Conservation (phyloP, 1,284 basidiomycete species). For the Cutaneotrichosporon arboriforme region DNA sequence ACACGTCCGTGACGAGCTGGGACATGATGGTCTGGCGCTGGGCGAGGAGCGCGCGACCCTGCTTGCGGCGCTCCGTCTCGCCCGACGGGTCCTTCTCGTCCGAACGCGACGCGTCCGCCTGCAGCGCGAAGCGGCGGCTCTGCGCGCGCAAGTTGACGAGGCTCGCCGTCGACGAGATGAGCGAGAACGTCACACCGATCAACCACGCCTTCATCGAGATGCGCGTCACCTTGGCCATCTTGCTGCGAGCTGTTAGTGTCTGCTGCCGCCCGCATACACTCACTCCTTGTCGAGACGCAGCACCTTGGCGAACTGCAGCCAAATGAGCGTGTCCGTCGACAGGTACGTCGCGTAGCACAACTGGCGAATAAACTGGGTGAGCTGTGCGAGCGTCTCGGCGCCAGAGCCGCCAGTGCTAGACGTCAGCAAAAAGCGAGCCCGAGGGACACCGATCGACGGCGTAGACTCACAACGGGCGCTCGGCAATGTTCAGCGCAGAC, state of each 20-base stretch:
- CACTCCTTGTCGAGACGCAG: conserved; percentile 53
- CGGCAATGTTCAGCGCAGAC: conserved; percentile 73
- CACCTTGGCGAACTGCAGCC: conserved; percentile 74
- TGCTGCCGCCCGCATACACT: conserved; percentile 13
- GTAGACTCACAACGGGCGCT: conserved; percentile 47
- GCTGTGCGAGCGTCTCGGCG: conserved; percentile 62
- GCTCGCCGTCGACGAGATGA: conserved; percentile 54
- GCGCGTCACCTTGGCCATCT: conserved; percentile 62
- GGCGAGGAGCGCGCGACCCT: conserved; percentile 40
- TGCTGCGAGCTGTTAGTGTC: conserved; percentile 51
- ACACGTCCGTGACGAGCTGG: conserved; percentile 45
- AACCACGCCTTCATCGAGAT: conserved; percentile 86
- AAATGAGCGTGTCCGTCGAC: conserved; percentile 70
- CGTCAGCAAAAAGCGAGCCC: conserved; percentile 5
- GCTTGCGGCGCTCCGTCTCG: conserved; percentile 39
- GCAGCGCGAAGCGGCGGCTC: conserved; percentile 38
- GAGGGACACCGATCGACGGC: background rate
- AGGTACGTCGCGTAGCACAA: conserved; percentile 88
- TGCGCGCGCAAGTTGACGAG: conserved; percentile 46
- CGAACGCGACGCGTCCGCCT: conserved; percentile 27
- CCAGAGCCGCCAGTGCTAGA: conserved; percentile 26
- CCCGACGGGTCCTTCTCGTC: conserved; percentile 28
- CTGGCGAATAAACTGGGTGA: conserved; percentile 77
- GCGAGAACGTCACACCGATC: conserved; percentile 73
- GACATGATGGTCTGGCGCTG: conserved; percentile 43